A percentile compares a stretch with the other conserved stretches of the same genome.
phyloP scores from a whole-genome alignment of 139 green algal species.

The Raphidocelis subcapitata region DNA sequence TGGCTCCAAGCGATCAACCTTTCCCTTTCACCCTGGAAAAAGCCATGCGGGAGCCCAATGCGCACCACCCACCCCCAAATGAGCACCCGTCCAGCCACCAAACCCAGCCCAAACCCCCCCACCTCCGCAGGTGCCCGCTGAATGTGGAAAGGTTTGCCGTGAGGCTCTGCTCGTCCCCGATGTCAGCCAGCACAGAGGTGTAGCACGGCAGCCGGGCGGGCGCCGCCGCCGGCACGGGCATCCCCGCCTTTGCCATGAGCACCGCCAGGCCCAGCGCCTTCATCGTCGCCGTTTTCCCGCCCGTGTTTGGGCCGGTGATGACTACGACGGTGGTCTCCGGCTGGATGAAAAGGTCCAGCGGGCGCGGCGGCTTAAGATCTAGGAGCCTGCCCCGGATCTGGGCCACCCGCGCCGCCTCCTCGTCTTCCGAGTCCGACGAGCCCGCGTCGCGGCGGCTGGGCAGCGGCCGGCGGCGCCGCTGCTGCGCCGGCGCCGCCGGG shows the following conservation, averaged over 20 bases:
- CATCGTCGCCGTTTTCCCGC: slow-evolving; percentile 92
- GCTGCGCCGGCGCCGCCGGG: not conserved
- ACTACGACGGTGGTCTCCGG: slow-evolving; percentile 46
- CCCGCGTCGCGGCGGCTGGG: not conserved
- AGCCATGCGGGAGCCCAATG: too few relatives aligned
- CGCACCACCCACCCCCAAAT: too few relatives aligned
- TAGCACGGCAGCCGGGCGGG: slow-evolving; percentile 74
- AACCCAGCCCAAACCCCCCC: too few relatives aligned
- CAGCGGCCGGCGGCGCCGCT: not conserved
- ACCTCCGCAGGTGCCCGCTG: slow-evolving; percentile 74
- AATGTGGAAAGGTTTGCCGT: slow-evolving; percentile 94
- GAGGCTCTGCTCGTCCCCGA: slow-evolving; percentile 86
- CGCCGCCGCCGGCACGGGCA: slow-evolving; percentile 72
- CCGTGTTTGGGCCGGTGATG: slow-evolving; percentile 87
- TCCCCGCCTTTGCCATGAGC: slow-evolving; percentile 76
- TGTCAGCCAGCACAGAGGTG: slow-evolving; percentile 84
- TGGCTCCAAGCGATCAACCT: too few relatives aligned
- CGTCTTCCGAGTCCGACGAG: not conserved
- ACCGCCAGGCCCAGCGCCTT: slow-evolving; percentile 78
- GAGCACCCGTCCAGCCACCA: too few relatives aligned
- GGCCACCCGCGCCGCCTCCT: not conserved
- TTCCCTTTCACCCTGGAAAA: too few relatives aligned
- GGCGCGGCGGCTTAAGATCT: slow-evolving; percentile 40
- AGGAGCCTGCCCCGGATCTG: not conserved
- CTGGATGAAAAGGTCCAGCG: slow-evolving; percentile 62